Evolutionary conservation across 2,329 filamentous ascomycete genomes (phyloP).

Genomic region (Triangularia setosa): DNA sequence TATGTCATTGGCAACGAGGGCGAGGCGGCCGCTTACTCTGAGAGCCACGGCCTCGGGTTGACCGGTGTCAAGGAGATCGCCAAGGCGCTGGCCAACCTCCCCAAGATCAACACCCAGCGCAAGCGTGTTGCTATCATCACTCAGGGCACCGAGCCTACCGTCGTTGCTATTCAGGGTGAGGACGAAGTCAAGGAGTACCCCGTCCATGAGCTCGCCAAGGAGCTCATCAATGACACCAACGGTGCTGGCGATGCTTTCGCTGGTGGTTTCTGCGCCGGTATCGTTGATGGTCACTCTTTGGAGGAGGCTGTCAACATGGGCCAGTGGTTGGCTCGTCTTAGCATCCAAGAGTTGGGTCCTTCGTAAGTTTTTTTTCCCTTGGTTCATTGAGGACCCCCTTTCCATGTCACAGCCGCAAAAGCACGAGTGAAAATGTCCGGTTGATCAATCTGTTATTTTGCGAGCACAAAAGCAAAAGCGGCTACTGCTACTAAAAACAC

Average conservation of each 20-base stretch:
- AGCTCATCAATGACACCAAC: constrained; percentile 90
- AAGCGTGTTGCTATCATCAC: constrained; percentile 88
- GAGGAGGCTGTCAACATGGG: constrained; percentile 82
- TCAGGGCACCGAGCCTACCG: constrained; percentile 86
- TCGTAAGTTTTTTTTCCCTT: constrained; percentile 59
- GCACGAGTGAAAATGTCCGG: neutral
- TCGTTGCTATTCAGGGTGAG: constrained; percentile 73
- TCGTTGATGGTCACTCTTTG: constrained; percentile 79
- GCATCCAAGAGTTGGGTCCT: constrained; percentile 92
- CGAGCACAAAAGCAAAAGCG: neutral
- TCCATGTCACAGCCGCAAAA: neutral
- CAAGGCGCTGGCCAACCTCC: constrained; percentile 77
- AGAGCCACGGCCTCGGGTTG: constrained; percentile 70
- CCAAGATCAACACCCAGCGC: constrained; percentile 85
- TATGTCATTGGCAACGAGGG: constrained; percentile 97
- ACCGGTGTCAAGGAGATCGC: constrained; percentile 82
- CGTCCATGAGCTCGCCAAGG: constrained; percentile 72
- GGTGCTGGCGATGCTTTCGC: constrained; percentile 97
- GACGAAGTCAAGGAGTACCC: constrained; percentile 70
- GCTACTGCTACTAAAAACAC: neutral
- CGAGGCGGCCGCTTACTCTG: constrained; percentile 83
- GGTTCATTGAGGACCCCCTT: neutral
- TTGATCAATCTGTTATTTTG: constrained; percentile 1
- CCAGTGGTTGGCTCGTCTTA: constrained; percentile 91
- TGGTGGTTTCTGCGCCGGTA: constrained; percentile 85